Conservation (phyloP, 2,329 filamentous ascomycete species). For the Aspergillus ochraceoroseus region DNA sequence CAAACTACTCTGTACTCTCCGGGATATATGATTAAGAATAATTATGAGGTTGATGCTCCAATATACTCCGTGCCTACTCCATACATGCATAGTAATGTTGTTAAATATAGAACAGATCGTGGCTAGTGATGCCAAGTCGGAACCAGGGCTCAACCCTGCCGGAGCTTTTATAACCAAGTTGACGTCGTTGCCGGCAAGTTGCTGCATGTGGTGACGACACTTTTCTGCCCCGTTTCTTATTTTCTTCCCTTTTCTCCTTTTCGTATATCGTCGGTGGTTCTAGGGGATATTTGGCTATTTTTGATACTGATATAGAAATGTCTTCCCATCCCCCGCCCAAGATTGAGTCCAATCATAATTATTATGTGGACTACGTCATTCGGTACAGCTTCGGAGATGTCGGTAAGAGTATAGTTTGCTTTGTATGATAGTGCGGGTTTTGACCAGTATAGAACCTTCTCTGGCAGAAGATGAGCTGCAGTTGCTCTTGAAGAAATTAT, state of each 20-base stretch:
- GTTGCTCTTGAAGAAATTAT: slow-evolving; percentile 70
- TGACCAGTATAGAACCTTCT: slow-evolving; percentile 52
- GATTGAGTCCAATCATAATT: slow-evolving; percentile 47
- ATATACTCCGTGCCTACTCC: too few relatives aligned
- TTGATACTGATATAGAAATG: too few relatives aligned
- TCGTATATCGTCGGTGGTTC: neutral
- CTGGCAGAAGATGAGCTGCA: slow-evolving; percentile 72
- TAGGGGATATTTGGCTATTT: too few relatives aligned
- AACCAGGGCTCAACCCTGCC: slow-evolving; percentile 1
- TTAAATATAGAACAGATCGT: too few relatives aligned
- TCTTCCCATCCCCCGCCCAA: slow-evolving; percentile 26
- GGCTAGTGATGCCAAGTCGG: too few relatives aligned
- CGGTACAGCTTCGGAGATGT: slow-evolving; percentile 67
- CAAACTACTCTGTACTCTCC: too few relatives aligned
- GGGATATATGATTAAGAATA: too few relatives aligned
- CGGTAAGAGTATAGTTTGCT: slow-evolving; percentile 47
- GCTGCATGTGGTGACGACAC: slow-evolving; percentile 1
- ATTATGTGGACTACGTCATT: slow-evolving; percentile 85
- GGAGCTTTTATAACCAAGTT: slow-evolving; percentile 1
- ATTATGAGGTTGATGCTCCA: too few relatives aligned
- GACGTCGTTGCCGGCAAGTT: slow-evolving; percentile 8
- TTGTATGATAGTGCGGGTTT: slow-evolving; percentile 7
- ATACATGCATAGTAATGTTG: too few relatives aligned
- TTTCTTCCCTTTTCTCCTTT: neutral
- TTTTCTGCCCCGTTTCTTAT: neutral